Evolutionary conservation across 2,329 filamentous ascomycete species (phyloP), one percentile per base, ranked within the genome.

Genomic region (Pyrenochaeta sp.): DNA sequence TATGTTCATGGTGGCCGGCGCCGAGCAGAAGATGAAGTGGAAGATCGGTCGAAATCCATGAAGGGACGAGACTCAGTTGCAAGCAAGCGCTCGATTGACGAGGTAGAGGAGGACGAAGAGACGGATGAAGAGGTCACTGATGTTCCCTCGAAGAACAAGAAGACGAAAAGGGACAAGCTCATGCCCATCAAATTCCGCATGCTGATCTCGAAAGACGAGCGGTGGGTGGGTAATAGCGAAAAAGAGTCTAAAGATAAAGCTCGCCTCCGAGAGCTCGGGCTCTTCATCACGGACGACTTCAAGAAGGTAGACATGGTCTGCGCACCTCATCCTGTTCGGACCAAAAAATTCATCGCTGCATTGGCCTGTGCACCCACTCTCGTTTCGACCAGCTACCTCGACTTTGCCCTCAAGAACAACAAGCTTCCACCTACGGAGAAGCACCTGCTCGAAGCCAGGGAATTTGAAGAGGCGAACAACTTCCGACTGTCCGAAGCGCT

Each of bases 281-380:
- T 99, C 50, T 83, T 87, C 62, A 85, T 97, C 18, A 89, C 91
- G 4, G 83, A 89, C 64, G 90, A 97, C 68, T 87, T 87, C 21
- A 84, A 85, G 42, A 83, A 86, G 39, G 95, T 91, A 72, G 91
- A 94, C 66, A 91, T 96, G 72, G 85, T 99, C 10, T 92, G 92
- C 30, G 94, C 94, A 3, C 95, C 94, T 0, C 85, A 87, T 36
- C 87, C 98, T 56, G 86, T 97, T 30, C 89, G 95, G 32, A 99
- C 95, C 0, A 87, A 91, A 72, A 99, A 99, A 71, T 99, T 99
- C 71, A 87, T 98, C 44, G 90, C 89, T 56, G 92, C 92, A 11
- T 79, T 99, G 23, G 92, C 95, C 15, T 87, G 87, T 54, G 92
- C 90, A 0, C 91, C 92, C 0, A 83, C 85, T 1, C 85, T 98